Evolutionary conservation across 2,329 filamentous ascomycete genomes (phyloP).

Genomic region (Cordyceps pruinosa): DNA sequence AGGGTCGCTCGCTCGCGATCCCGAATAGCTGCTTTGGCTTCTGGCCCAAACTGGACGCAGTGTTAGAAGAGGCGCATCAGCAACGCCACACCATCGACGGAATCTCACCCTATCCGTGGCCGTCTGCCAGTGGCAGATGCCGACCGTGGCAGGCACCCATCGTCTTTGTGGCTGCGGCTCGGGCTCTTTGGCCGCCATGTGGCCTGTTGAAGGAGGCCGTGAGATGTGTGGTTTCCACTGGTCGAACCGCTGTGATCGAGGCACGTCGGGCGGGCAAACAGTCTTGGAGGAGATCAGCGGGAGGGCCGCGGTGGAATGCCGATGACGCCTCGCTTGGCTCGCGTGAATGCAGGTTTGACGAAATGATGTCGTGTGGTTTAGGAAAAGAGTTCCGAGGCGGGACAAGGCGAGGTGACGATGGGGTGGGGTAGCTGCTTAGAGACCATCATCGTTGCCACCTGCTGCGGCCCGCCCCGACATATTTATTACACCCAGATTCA

Average conservation of each 20-base stretch:
- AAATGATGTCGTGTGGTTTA: not conserved
- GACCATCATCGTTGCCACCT: no score
- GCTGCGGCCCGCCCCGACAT: no score
- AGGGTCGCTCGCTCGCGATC: constrained; percentile 28
- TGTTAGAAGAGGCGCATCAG: not conserved
- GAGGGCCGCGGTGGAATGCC: no score
- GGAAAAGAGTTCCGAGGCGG: not conserved
- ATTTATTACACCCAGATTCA: no score
- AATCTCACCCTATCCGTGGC: constrained; percentile 29
- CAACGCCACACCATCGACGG: not conserved
- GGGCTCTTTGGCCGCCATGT: constrained; percentile 4
- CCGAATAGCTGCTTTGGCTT: constrained; percentile 26
- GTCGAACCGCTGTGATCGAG: not conserved
- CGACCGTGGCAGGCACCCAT: constrained; percentile 20
- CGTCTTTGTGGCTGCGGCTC: not conserved
- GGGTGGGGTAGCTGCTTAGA: no score
- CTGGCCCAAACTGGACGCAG: constrained; percentile 36
- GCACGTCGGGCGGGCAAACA: not conserved
- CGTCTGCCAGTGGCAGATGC: constrained; percentile 31
- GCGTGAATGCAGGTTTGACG: not conserved
- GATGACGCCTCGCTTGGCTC: not conserved
- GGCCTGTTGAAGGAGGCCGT: not conserved
- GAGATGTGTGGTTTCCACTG: not conserved
- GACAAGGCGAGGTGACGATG: not conserved
- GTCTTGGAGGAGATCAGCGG: not conserved